A percentile compares a stretch with the other conserved stretches of the same genome.
Evolutionary conservation across 2,329 filamentous ascomycete species (phyloP).

Genomic region (Paracoccidioides lutzii): DNA sequence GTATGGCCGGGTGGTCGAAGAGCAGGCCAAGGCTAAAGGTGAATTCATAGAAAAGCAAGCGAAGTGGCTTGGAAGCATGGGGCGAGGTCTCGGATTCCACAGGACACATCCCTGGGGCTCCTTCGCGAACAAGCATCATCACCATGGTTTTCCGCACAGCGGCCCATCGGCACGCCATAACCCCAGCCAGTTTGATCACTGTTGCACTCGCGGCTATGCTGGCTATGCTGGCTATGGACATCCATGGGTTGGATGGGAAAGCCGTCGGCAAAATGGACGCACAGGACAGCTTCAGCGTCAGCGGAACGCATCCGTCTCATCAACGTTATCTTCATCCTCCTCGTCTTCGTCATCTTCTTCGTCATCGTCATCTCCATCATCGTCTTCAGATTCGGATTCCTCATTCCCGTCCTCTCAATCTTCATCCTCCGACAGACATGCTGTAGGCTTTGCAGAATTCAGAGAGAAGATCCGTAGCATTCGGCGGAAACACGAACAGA

Average conservation of each 20-base stretch:
- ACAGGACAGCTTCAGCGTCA: not conserved
- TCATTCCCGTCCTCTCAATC: not conserved
- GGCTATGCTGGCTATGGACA: not conserved
- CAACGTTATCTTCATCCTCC: constrained; percentile 6
- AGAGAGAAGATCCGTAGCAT: not conserved
- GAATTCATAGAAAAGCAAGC: constrained; percentile 29
- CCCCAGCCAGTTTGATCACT: not conserved
- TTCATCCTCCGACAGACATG: not conserved
- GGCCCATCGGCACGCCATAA: not conserved
- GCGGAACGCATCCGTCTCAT: constrained; percentile 8
- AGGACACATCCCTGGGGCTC: not conserved
- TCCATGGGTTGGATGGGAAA: not conserved
- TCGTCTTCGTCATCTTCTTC: constrained; percentile 5
- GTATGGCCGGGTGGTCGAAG: constrained; percentile 27
- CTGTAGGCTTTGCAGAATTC: not conserved
- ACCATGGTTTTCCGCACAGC: not conserved
- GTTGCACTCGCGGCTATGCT: not conserved
- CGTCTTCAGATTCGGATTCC: constrained; percentile 3
- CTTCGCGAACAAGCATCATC: not conserved
- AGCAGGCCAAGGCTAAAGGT: constrained; percentile 25
- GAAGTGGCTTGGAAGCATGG: constrained; percentile 18
- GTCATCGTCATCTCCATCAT: constrained; percentile 6
- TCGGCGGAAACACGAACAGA: constrained; percentile 1
- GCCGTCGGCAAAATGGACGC: not conserved
- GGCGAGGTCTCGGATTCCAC: not conserved